Percentiles rank a stretch among this genome's conserved stretches.
Evolutionary conservation across 371 early-diverging fungal genomes (phyloP).

Genomic region (Mortierella sp.): DNA sequence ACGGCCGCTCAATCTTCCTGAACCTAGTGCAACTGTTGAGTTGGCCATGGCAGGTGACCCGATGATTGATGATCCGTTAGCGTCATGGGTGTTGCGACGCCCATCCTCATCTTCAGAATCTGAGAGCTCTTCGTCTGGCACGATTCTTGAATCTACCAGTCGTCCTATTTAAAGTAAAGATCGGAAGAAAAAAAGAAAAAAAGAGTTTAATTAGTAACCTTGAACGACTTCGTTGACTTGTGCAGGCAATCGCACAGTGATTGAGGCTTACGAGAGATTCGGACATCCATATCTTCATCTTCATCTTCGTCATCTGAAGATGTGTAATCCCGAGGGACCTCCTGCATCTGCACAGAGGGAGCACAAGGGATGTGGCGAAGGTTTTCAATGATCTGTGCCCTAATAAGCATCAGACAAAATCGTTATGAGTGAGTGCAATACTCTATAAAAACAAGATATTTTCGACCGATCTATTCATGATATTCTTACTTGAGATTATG

Average conservation of each 20-base stretch:
- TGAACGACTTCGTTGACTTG: background rate
- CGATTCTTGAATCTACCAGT: conserved; percentile 65
- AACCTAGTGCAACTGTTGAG: conserved; percentile 5
- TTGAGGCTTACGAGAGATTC: conserved; percentile 65
- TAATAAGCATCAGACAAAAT: background rate
- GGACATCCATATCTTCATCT: conserved; percentile 60
- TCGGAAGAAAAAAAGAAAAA: background rate
- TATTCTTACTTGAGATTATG: conserved; percentile 80
- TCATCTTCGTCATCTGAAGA: conserved; percentile 61
- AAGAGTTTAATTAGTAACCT: background rate
- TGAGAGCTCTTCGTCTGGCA: conserved; percentile 71
- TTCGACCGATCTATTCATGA: background rate
- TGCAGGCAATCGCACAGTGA: background rate
- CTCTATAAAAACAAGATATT: background rate
- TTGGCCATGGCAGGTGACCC: conserved; percentile 32
- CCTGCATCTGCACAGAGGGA: conserved; percentile 96
- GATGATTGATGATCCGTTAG: conserved; percentile 29
- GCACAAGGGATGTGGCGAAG: conserved; percentile 89
- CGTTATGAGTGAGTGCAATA: no score
- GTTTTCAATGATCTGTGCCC: conserved; percentile 87
- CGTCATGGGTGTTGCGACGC: conserved; percentile 48
- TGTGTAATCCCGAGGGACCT: conserved; percentile 66
- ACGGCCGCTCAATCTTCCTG: conserved; percentile 36
- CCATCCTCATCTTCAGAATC: conserved; percentile 78
- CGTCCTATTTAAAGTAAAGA: conserved; percentile 54